Conservation (phyloP, 345 rosid genomes). For the Gossypium herbaceum region DNA sequence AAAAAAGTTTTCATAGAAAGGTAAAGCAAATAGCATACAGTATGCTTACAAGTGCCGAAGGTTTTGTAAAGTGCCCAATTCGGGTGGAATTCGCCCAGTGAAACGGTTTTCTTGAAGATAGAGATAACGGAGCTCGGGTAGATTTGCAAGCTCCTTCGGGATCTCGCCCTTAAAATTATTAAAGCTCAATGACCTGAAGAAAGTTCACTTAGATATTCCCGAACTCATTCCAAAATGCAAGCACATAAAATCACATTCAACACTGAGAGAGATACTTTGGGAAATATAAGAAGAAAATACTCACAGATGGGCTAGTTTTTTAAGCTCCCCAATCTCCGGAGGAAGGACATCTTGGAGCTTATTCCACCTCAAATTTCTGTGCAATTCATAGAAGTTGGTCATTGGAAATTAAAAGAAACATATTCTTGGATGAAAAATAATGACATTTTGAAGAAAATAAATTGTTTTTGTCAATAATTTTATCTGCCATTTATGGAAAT, state of each 20-base stretch:
- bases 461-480: not conserved
- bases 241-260: not conserved
- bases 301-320: conserved; percentile 87
- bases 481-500: not conserved
- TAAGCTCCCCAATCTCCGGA: conserved; percentile 82
- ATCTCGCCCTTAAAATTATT: conserved; percentile 92
- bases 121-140: conserved; percentile 87
- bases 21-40: conserved; percentile 6
- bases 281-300: conserved; percentile 19
- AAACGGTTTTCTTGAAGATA: conserved; percentile 93
- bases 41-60: conserved; percentile 48
- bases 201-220: conserved; percentile 9
- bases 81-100: conserved; percentile 78
- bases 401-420: not conserved
- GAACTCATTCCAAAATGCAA: not conserved
- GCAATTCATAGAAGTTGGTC: not conserved
- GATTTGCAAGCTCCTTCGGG: conserved; percentile 78
- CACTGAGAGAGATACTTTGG: not conserved
- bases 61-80: conserved; percentile 66
- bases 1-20: not conserved
- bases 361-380: conserved; percentile 8
- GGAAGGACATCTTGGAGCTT: conserved; percentile 42
- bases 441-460: not conserved
- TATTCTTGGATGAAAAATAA: not conserved
- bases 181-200: conserved; percentile 82